Base-by-base conservation (phyloP, 1,284 basidiomycete genomes). In the Cryptococcus sp. region DNA sequence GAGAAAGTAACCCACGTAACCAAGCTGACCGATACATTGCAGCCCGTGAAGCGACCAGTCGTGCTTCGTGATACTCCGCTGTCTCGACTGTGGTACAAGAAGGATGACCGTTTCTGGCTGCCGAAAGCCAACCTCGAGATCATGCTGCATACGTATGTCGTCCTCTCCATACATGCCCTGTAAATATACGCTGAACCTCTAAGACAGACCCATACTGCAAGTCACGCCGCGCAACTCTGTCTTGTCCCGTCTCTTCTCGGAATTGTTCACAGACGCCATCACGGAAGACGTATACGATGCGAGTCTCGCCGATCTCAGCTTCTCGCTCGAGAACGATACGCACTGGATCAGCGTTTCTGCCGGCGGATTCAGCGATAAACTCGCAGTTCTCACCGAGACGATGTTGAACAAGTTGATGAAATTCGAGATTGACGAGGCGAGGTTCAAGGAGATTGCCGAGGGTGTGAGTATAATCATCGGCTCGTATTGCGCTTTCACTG, bases 281-380 rank as follows among this genome's bases (percentile, higher is more conserved):
- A 88, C 87, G 11, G 95, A 99, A 78, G 93, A 89, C 71, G 84
- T 91, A 0, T 99, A 99, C 75, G 90, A 94, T 70, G 96, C 96
- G 8, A 88, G 91, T 53, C 84, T 99, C 19, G 96, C 94, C 31
- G 93, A 93, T 16, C 82, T 99, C 49, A 82, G 82, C 15, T 99
- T 96, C 80, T 83, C 81, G 67, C 84, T 96, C 66, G 81, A 84
- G 39, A 82, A 84, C 31, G 84, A 87, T 63, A 82, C 83, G 7
- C 86, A 88, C 31, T 89, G 90, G 2, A 76, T 98, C 42, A 84
- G 83, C 49, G 76, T 97, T 35, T 82, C 83, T 10, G 81, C 93
- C 49, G 84, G 84, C 52, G 96, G 96, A 1, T 99, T 97, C 81
- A 96, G 95, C 73, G 94, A 99, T 80, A 98, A 97, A 80, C 82